Conservation (phyloP, 2,329 filamentous ascomycete genomes). For the Apiospora saccharicola region DNA sequence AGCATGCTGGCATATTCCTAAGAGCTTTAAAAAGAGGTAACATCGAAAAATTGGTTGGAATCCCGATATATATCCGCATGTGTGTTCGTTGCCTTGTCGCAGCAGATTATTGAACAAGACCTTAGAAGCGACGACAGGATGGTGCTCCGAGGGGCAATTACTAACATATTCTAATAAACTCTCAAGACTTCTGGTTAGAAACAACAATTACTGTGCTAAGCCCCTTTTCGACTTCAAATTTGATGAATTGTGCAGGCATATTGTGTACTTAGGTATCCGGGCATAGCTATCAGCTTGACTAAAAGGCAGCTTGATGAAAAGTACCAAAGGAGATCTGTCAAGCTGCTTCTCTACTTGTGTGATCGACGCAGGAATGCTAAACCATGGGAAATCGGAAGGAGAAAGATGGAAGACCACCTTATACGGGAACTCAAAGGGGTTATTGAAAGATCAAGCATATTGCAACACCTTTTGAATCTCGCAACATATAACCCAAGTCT, state of each 20-base stretch:
- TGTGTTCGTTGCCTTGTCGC: neutral
- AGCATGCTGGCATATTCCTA: neutral
- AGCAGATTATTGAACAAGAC: neutral
- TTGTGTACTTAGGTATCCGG: neutral
- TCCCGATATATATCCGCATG: neutral
- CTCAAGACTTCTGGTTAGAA: neutral
- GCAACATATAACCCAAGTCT: neutral
- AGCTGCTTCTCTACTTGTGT: neutral
- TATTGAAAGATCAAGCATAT: neutral
- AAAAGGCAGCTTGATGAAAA: neutral
- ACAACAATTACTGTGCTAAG: neutral
- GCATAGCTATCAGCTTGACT: no score
- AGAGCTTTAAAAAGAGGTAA: neutral
- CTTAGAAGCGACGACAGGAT: no score
- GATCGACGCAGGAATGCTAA: no score
- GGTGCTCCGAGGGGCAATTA: neutral
- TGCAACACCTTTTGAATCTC: neutral
- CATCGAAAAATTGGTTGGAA: neutral
- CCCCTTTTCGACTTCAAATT: neutral
- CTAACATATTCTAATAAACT: neutral
- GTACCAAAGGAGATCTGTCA: neutral
- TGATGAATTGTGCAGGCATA: neutral
- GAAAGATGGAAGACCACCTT: neutral
- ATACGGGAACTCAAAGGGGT: neutral
- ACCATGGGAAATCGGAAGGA: neutral